Evolutionary conservation across 2,329 filamentous ascomycete species (phyloP), one percentile per base, ranked within the genome.

Genomic region (Colletotrichum musae): DNA sequence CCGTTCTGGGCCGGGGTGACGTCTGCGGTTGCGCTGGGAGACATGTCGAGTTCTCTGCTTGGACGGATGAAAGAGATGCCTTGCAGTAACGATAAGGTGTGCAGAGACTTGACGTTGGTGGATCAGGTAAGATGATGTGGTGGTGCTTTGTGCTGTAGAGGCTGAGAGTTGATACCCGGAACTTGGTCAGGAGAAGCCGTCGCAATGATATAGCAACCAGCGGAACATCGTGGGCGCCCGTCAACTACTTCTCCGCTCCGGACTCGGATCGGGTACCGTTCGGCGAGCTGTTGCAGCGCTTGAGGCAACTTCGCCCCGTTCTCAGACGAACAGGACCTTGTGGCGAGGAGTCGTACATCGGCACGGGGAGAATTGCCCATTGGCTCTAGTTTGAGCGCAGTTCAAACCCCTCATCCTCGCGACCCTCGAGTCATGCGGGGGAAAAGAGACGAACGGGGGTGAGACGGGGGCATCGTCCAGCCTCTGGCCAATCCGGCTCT

Each of bases 11-110:
- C 45, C 18, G 58, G 45, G n/a, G 28, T 43, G 6, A 21, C 28
- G 21, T 64, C 53, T 28, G 65, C 15, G 9, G 48, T 58, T n/a
- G 65, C 65, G 47, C 52, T 63, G 28, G 59, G 59, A 52, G 65
- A 68, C 65, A 68, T 68, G 32, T 13, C 63, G 53, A 12, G 10
- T 16, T 47, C 7, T 47, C 16, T 47, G 45, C 21, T 24, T 47
- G 16, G 24, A 24, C 3, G 2, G 43, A 18, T 24, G 18, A 26
- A 7, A 10, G 52, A 41, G 13, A 15, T 26, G 56, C 21, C 32
- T 50, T 13, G 21, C 47, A 18, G 18, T 21, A 21, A 36, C 41
- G 47, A 15, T 24, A 26, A 36, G 48, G 43, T 21, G 26, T 16
- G 36, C 13, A n/a, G 39, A 24, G 21, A 24, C 21, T 24, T 24